Percentiles rank a stretch among this genome's conserved stretches.
Conservation (phyloP, 208 protist genomes). For the Leishmania amazonensis region DNA sequence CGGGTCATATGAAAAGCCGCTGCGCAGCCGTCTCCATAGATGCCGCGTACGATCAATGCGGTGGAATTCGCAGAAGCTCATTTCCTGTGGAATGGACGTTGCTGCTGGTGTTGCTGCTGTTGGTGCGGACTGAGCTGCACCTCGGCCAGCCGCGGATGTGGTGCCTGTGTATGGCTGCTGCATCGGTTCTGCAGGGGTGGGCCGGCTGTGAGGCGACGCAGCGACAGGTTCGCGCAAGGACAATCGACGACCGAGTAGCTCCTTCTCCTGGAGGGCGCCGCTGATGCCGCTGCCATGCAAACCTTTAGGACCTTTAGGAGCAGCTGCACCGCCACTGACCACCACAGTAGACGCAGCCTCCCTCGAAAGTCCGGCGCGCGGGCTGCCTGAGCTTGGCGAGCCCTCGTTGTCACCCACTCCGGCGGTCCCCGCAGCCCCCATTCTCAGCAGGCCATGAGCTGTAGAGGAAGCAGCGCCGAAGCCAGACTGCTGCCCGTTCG, state of each 20-base stretch:
- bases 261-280: neutral
- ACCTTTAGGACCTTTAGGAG: neutral
- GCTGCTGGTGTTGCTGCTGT: neutral
- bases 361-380: neutral
- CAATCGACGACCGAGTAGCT: neutral
- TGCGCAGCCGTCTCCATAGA: slow-evolving; percentile 37
- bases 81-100: slow-evolving; percentile 8
- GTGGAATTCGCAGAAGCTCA: slow-evolving; percentile 23
- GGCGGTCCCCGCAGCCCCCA: neutral
- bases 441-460: neutral
- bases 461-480: neutral
- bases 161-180: neutral
- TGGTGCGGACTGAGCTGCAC: neutral
- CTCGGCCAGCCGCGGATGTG: neutral
- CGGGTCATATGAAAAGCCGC: slow-evolving; percentile 47
- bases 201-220: neutral
- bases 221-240: neutral
- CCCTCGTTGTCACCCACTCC: neutral
- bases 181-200: neutral
- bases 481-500: neutral
- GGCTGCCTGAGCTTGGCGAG: neutral
- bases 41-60: slow-evolving; percentile 17
- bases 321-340: neutral
- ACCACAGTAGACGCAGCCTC: neutral
- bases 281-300: neutral